Evolutionary conservation across 805 yeast genomes (phyloP), one percentile per base, ranked within the genome.

Genomic region (Yamadazyma takamatsuzukensis): DNA sequence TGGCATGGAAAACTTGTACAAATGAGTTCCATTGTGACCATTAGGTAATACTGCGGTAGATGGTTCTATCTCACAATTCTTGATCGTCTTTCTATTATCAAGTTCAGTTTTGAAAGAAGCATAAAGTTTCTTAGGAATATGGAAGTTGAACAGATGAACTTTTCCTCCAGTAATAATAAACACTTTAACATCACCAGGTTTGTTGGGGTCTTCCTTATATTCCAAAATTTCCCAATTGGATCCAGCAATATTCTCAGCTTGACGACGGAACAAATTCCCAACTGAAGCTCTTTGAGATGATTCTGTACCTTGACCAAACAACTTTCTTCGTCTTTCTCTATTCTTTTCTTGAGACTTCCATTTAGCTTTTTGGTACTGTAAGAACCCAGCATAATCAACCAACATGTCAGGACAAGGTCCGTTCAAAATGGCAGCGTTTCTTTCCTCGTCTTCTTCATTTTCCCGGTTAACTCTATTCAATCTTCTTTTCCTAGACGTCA

Each of bases 181-280:
- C 0, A 84, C 96, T 37, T 77, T 80, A 18, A 90, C 64, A 31
- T 76, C 81, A n/a, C 97, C 97, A 0, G 86, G 82, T 31, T 54
- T 61, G 7, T 54, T 40, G 1, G 68, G 65, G 25, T 80, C 79
- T 7, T 57, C 47, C 39, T 74, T 74, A 48, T 85, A 78, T 45
- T 87, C 88, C 21, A 93, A 56, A 22, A 93, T 69, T 41, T 88
- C 87, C 99, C 99, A 93, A 19, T 79, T 74, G 0, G 85, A 69
- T 6, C 80, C 80, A 7, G 86, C 83, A 47, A 82, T 78, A 25
- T 70, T 73, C 50, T 83, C 95, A 0, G 95, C 95, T 47, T 84
- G 93, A 31, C 74, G 73, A 32, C 83, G 73, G 26, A 88, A 65
- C 67, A 88, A 71, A 14, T 73, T 73, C 6, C 88, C 83, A 27